phyloP scores from a whole-genome alignment of 352 stramenopile genomes.

The Phytophthora foliorum region DNA sequence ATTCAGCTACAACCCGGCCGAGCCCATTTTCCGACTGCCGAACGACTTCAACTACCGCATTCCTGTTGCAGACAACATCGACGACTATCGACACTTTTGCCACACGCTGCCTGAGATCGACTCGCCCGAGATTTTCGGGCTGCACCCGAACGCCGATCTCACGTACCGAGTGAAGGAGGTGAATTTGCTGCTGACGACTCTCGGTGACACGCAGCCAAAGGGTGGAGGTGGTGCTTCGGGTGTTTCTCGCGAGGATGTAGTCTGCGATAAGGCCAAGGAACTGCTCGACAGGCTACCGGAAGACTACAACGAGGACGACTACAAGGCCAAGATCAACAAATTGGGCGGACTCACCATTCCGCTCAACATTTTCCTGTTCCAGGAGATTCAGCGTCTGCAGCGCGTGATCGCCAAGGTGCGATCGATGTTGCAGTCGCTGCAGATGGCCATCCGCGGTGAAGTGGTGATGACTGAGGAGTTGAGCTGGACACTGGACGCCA shows the following conservation, averaged over 20 bases:
- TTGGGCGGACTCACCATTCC: constrained; percentile 96
- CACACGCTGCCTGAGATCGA: constrained; percentile 97
- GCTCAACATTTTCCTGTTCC: constrained; percentile 99
- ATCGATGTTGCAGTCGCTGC: constrained; percentile 95
- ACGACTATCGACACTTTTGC: constrained; percentile 97
- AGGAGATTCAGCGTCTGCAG: constrained; percentile 98
- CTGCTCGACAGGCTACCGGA: constrained; percentile 95
- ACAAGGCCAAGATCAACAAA: constrained; percentile 98
- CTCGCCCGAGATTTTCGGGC: constrained; percentile 98
- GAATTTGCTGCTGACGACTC: constrained; percentile 94
- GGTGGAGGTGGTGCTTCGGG: constrained; percentile 89
- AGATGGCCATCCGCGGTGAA: constrained; percentile 98
- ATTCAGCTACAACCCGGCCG: constrained; percentile 96
- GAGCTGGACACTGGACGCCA: constrained; percentile 95
- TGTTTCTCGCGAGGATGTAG: constrained; percentile 95
- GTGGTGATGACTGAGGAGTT: constrained; percentile 98
- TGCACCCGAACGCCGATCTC: constrained; percentile 99
- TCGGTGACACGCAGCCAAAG: constrained; percentile 98
- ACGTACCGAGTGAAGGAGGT: constrained; percentile 98
- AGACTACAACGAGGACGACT: constrained; percentile 98
- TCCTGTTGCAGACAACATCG: constrained; percentile 92
- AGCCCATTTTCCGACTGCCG: constrained; percentile 96
- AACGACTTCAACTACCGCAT: constrained; percentile 98
- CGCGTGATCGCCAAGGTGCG: constrained; percentile 96
- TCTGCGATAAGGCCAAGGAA: constrained; percentile 97